A percentile compares a stretch with the other conserved stretches of the same genome.
These are phyloP conservation scores for Colletotrichum salicis DNA, from an alignment of 2,329 filamentous ascomycete genomes.

Conservation along the genomic window DNA sequence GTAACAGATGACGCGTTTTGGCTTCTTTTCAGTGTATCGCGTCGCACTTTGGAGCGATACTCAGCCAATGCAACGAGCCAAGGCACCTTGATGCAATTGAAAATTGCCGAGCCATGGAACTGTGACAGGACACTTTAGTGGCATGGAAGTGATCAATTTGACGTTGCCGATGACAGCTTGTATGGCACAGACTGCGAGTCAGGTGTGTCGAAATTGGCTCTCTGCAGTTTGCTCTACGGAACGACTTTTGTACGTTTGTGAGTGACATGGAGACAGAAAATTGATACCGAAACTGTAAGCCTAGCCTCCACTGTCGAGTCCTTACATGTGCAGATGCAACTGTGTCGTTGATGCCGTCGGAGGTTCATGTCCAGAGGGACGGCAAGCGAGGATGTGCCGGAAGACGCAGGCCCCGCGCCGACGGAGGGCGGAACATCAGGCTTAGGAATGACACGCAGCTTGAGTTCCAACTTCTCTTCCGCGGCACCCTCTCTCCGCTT, in stretches of 20 bases:
- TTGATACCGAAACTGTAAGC: neutral
- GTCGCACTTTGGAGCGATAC: neutral
- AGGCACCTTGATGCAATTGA: neutral
- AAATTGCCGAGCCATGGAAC: neutral
- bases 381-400: neutral
- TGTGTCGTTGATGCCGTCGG: neutral
- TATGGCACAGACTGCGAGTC: neutral
- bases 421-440: neutral
- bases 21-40: neutral
- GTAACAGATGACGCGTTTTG: neutral
- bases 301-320: neutral
- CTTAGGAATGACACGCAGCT: neutral
- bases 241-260: neutral
- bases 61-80: neutral
- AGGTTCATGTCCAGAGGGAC: neutral
- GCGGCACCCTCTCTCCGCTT: neutral
- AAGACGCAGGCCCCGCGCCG: neutral
- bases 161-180: neutral
- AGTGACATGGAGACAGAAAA: neutral
- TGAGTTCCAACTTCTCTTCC: neutral
- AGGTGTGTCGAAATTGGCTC: neutral
- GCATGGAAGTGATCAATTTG: neutral
- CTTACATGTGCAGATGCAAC: neutral
- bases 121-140: neutral
- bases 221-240: neutral